A percentile compares a stretch with the other conserved stretches of the same genome.
Conservation (phyloP, 306 rosid genomes). For the Echinosophora koreensis region DNA sequence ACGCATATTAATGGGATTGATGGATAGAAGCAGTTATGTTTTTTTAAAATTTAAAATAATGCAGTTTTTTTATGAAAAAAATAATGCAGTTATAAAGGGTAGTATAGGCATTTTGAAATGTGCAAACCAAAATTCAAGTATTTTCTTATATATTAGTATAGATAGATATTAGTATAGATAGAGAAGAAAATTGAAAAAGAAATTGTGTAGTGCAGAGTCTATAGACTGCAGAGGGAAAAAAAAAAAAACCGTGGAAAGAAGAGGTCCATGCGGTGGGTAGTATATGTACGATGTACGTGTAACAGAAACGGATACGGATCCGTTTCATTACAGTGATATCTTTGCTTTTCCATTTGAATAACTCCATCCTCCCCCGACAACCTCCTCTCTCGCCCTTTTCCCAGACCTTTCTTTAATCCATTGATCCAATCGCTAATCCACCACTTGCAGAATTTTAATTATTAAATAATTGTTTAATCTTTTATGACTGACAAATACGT, state of each 20-base stretch:
- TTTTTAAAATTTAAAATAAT: too few species aligned
- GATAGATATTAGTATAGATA: too few species aligned
- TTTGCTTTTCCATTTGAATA: conserved; percentile 45
- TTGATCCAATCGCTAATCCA: conserved; percentile 28
- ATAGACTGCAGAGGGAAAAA: background rate
- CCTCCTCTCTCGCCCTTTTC: conserved; percentile 45
- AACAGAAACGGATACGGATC: conserved; percentile 66
- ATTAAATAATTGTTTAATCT: background rate
- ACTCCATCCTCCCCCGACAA: conserved; percentile 49
- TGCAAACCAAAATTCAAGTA: too few species aligned
- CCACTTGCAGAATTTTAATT: conserved; percentile 18
- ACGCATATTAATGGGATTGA: too few species aligned
- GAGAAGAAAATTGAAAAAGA: too few species aligned
- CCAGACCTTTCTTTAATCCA: conserved; percentile 41
- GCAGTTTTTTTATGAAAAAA: too few species aligned
- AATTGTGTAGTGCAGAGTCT: background rate
- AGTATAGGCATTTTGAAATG: too few species aligned
- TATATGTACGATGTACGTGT: conserved; percentile 63
- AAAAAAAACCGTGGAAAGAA: background rate
- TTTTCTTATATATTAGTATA: too few species aligned
- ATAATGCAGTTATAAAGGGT: too few species aligned
- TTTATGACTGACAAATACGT: conserved; percentile 43
- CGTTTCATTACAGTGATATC: conserved; percentile 32
- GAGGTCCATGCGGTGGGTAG: conserved; percentile 49
- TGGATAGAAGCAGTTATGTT: too few species aligned